Base-by-base conservation (phyloP, 1,284 basidiomycete species). In the Boletus austroedulis region DNA sequence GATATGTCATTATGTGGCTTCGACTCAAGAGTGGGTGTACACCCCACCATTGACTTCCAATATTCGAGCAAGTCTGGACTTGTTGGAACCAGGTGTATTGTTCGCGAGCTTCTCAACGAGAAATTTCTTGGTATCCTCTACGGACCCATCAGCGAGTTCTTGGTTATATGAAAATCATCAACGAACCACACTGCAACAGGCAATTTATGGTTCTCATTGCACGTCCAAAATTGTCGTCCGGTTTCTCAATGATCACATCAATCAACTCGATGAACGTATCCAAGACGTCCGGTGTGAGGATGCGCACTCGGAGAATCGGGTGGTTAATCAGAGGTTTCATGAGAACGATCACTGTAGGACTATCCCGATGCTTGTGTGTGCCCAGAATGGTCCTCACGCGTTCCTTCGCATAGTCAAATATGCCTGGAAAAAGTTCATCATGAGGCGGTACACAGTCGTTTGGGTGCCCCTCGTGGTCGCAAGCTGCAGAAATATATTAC, bases 111-210 rank as follows among this genome's bases (percentile, higher is more conserved):
- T 59, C 14, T 40, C 17, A 4, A 65, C 14, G 14, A 65, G 4
- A 8, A 1, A 36, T 21, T 26, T 3, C 3, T 36, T 60, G 2
- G 59, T 65, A 4, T 61, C 53, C 32, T 56, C 69, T 70, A 50
- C 0, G 5, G 17, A 15, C n/a, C n/a, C 10, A 29, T 67, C 4
- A 65, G 49, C 14, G 3, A 10, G 11, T 23, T 14, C 4, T 21
- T 8, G 38, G 11, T 38, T 26, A 8, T 32, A 38, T 8, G 3
- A 48, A 12, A 9, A 31, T 6, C 31, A 23, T 1, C 23, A 24
- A 59, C 63, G 36, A 14, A 73, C 68, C 55, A 12, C 55, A 68
- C 17, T 61, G 54, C 51, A 68, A 31, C 11, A 73, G n/a, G 46
- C 53, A 62, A 5, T 21, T 51, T 41, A 69, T 19, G 4, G 60